phyloP scores from a whole-genome alignment of 352 stramenopile species.

The Phytophthora tubulina region DNA sequence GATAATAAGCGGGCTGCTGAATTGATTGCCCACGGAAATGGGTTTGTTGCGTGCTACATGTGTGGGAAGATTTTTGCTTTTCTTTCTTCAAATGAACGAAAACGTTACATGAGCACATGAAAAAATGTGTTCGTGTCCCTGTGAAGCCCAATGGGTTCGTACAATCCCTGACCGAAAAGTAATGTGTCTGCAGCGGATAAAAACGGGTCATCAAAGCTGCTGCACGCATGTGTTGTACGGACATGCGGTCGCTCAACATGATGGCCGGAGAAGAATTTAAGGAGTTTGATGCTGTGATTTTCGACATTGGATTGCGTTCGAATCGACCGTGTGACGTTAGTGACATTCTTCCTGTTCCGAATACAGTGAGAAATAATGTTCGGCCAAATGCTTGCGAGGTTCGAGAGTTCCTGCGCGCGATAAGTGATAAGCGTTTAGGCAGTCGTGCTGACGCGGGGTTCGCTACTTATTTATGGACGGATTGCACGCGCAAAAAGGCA shows the following conservation, averaged over 20 bases:
- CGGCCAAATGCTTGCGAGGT: not conserved
- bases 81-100: too few relatives aligned
- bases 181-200: not conserved
- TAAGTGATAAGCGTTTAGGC: not conserved
- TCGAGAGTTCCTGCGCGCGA: not conserved
- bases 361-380: conserved; percentile 1
- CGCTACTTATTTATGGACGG: conserved; percentile 1
- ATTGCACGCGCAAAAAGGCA: not conserved
- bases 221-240: not conserved
- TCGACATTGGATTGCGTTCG: conserved; percentile 1
- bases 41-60: too few relatives aligned
- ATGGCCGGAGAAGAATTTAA: conserved; percentile 4
- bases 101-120: too few relatives aligned
- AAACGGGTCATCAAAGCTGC: not conserved
- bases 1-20: too few relatives aligned
- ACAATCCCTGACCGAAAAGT: too few relatives aligned
- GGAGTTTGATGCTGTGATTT: not conserved
- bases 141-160: too few relatives aligned
- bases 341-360: not conserved
- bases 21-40: too few relatives aligned
- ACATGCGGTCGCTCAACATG: not conserved
- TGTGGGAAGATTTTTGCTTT: too few relatives aligned
- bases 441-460: conserved; percentile 1
- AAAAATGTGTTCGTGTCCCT: too few relatives aligned
- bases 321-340: conserved; percentile 3